phyloP scores from a whole-genome alignment of 192 early-diverging fungal genomes.

The Ambispora gerdemannii region DNA sequence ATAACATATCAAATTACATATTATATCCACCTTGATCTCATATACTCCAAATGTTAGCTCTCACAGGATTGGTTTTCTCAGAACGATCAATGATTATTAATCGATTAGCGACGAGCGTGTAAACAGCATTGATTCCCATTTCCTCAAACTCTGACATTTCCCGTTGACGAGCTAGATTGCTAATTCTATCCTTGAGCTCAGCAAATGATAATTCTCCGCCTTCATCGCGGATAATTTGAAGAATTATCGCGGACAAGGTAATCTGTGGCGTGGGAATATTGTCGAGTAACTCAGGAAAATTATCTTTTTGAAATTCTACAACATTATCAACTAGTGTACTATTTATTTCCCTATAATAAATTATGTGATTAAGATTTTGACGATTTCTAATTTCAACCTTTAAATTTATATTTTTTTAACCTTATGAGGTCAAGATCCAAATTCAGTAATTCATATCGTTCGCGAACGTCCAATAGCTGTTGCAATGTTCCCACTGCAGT shows the following conservation, averaged over 20 bases:
- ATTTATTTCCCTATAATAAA: conserved; percentile 23
- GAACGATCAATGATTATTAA: conserved; percentile 32
- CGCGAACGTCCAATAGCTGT: conserved; percentile 7
- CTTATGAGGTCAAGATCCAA: conserved; percentile 11
- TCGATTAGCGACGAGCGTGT: conserved; percentile 35
- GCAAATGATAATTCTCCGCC: conserved; percentile 20
- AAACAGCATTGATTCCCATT: conserved; percentile 29
- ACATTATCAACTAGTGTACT: conserved; percentile 10
- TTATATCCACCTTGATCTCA: no score
- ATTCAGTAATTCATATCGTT: background rate
- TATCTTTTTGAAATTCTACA: background rate
- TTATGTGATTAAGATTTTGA: background rate
- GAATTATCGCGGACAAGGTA: conserved; percentile 30
- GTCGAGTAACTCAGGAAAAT: no score
- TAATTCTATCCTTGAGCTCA: no score
- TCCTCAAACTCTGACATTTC: conserved; percentile 7
- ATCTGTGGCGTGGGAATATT: conserved; percentile 21
- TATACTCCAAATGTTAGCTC: background rate
- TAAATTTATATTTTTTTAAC: no score
- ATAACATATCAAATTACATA: no score
- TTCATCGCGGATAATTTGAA: conserved; percentile 28
- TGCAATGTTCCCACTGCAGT: background rate
- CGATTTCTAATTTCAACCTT: no score
- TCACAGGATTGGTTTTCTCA: conserved; percentile 25
- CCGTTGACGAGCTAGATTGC: no score